Evolutionary conservation across 495 filamentous ascomycete species (phyloP), one percentile per base, ranked within the genome.

Genomic region (Saxispiralis lemnorum): DNA sequence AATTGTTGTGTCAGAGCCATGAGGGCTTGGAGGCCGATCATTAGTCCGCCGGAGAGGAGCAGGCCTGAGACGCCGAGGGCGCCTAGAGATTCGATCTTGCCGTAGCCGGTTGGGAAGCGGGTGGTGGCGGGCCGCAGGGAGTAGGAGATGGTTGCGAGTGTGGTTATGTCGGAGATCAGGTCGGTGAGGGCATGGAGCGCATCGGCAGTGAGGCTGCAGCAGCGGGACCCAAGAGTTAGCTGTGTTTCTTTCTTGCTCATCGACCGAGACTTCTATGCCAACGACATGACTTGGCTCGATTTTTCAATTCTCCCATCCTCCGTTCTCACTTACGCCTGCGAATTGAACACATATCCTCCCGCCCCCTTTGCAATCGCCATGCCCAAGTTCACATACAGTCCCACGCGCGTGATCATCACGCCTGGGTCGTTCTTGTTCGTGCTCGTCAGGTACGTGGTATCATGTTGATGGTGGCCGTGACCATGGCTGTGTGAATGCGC

Each of bases 41-140:
- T 83, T 30, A 93, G 61, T 18, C 89, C 89, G 35, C 92, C 89
- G 41, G 73, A 72, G 13, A 96, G 70, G 51, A 97, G 66, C 56
- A 97, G 74, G 35, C 83, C 77, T 45, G 84, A 93, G 15, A 97
- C 89, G 12, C 89, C 92, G 52, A 97, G 59, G 12, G 84, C 85
- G 11, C 89, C 89, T 59, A 97, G 65, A 53, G 83, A 89, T 65
- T 97, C 89, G n/a, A 97, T 70, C 65, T 97, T 97, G 46, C 89
- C 89, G 55, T 92, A 97, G 5, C 89, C 89, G 53, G 72, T 69
- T 13, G 89, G 89, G 59, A 94, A 96, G 30, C 71, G 67, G 28
- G 75, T 70, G 12, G 80, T 83, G 1, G 89, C 87, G 17, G 81
- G 77, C 49, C 78, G 81, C 30, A 95, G 60, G 31, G 84, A 87